These are phyloP conservation scores for Letharia lupina DNA, from an alignment of 495 filamentous ascomycete genomes.

Conservation along the genomic window DNA sequence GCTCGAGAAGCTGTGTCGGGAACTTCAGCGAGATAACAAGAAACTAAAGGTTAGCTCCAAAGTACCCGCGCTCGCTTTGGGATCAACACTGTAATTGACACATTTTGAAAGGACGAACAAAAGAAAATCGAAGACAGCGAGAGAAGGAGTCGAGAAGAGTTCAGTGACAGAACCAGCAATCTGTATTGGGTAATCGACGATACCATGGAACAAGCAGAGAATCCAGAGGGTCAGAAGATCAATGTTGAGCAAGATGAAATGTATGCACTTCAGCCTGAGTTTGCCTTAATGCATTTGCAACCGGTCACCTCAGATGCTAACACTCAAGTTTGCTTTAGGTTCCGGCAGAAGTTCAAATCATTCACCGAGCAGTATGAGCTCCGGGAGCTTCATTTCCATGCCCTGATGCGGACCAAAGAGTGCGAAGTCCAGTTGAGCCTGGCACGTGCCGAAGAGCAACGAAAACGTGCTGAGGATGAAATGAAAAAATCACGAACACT, in stretches of 20 bases:
- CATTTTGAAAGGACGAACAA: constrained; percentile 66
- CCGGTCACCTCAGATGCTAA: background rate
- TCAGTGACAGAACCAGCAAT: constrained; percentile 72
- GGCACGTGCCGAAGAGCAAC: constrained; percentile 78
- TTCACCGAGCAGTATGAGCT: constrained; percentile 93
- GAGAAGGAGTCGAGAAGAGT: constrained; percentile 67
- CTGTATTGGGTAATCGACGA: constrained; percentile 74
- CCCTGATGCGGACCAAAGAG: constrained; percentile 84
- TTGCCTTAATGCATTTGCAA: background rate
- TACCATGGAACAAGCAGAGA: constrained; percentile 68
- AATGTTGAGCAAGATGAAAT: constrained; percentile 80
- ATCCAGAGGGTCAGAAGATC: constrained; percentile 60
- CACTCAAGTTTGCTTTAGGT: constrained; percentile 41
- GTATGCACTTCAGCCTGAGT: constrained; percentile 40
- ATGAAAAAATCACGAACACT: constrained; percentile 67
- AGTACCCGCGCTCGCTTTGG: background rate
- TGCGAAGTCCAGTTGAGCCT: constrained; percentile 90
- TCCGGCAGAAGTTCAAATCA: constrained; percentile 83
- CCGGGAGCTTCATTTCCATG: constrained; percentile 83
- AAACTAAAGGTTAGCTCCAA: constrained; percentile 69
- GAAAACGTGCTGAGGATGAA: constrained; percentile 78
- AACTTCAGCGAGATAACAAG: constrained; percentile 92
- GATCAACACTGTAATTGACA: constrained; percentile 11
- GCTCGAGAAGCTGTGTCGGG: constrained; percentile 86
- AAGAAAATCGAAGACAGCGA: constrained; percentile 78